Evolutionary conservation across 331 rosid species (phyloP).

Genomic region (Quercus tomentella): DNA sequence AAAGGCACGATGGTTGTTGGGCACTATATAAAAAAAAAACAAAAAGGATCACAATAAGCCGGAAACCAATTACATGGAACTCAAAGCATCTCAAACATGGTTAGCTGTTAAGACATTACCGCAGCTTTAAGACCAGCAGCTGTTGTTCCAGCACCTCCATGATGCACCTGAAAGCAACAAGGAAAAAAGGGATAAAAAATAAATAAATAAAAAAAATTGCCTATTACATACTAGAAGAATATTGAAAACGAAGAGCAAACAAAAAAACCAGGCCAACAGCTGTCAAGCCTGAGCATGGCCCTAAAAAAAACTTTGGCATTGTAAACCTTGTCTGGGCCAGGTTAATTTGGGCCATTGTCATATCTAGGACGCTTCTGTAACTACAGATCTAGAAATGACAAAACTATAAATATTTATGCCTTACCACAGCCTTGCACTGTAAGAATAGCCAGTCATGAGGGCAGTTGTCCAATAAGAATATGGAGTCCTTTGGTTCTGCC

Average conservation of each 20-base stretch:
- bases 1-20: conserved; percentile 93
- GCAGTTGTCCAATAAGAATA: conserved; percentile 77
- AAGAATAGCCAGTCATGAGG: conserved; percentile 98
- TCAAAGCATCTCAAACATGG: conserved; percentile 8
- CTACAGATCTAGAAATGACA: neutral
- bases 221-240: neutral
- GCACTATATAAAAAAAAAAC: conserved; percentile 48
- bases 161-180: conserved; percentile 76
- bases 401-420: conserved; percentile 25
- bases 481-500: conserved; percentile 73
- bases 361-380: conserved; percentile 8
- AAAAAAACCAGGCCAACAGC: conserved; percentile 5
- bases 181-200: neutral
- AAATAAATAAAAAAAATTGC: neutral
- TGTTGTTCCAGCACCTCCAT: conserved; percentile 99
- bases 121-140: conserved; percentile 99
- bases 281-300: neutral
- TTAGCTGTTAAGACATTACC: conserved; percentile 40
- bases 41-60: neutral
- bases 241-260: neutral
- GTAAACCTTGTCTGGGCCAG: neutral
- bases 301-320: neutral
- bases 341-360: neutral
- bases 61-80: conserved; percentile 2
- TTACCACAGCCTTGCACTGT: conserved; percentile 99